Evolutionary conservation across 2,329 filamentous ascomycete species (phyloP).

Genomic region (Tetracladium maxilliforme): DNA sequence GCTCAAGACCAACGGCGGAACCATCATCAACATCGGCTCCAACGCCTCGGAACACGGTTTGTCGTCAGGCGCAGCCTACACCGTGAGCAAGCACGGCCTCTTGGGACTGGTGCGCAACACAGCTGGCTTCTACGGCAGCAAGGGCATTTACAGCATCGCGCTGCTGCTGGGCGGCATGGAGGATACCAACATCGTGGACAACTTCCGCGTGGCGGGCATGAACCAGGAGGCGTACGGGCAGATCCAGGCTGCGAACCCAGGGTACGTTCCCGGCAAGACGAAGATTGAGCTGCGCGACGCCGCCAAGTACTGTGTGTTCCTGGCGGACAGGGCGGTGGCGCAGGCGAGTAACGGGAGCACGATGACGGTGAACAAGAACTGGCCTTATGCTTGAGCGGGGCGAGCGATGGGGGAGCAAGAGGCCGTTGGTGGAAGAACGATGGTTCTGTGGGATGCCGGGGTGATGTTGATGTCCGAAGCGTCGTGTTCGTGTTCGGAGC

Average conservation of each 20-base stretch:
- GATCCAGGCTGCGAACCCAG: slow-evolving; percentile 12
- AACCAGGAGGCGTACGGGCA: slow-evolving; percentile 17
- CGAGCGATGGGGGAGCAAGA: too few species aligned
- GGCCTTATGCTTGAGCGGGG: too few species aligned
- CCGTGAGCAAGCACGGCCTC: slow-evolving; percentile 36
- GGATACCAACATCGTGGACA: slow-evolving; percentile 37
- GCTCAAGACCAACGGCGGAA: slow-evolving; percentile 18
- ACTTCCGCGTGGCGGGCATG: slow-evolving; percentile 12
- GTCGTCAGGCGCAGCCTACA: slow-evolving; percentile 29
- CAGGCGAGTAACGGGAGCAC: slow-evolving; percentile 16
- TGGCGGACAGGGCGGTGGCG: slow-evolving; percentile 18
- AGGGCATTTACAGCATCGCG: slow-evolving; percentile 35
- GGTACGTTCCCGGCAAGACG: slow-evolving; percentile 13
- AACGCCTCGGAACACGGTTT: slow-evolving; percentile 6
- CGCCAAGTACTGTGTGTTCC: slow-evolving; percentile 21
- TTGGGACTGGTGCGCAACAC: slow-evolving; percentile 41
- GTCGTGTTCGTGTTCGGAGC: too few species aligned
- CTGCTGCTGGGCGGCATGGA: slow-evolving; percentile 37
- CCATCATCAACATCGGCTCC: slow-evolving; percentile 12
- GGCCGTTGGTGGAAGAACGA: too few species aligned
- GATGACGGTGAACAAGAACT: slow-evolving; percentile 19
- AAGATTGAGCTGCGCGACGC: slow-evolving; percentile 18
- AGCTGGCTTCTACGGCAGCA: slow-evolving; percentile 35
- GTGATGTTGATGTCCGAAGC: too few species aligned
- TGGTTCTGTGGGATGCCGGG: too few species aligned